Base-by-base conservation (phyloP, 2,329 filamentous ascomycete genomes). In the Fusarium verrucosum region DNA sequence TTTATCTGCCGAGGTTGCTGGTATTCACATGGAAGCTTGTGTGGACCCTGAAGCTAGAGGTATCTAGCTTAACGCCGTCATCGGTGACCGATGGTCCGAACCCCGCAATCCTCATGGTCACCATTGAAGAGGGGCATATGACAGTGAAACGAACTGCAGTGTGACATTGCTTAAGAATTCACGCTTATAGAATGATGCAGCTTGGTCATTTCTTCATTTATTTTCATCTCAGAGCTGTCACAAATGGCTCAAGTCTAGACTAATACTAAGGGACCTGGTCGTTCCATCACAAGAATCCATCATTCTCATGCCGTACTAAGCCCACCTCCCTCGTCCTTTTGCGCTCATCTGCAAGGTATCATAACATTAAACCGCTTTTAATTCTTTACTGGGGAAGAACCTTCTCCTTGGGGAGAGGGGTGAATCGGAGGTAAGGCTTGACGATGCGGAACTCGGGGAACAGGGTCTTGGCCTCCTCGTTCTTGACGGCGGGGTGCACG, bases 391-490 rank as follows among this genome's bases (percentile, higher is more conserved):
- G 43, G 37, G 50, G 40, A 28, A 46, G 38, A 38, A 68, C 62
- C 70, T 74, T 77, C 38, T 85, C 82, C 81, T 87, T 85, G 74
- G 87, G 81, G 55, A 89, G 80, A 64, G 85, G 80, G 38, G 91
- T 92, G 79, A 89, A 92, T 76, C 91, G 84, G 75, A 94, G 83
- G 80, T 94, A 90, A 54, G 86, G 86, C 84, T 89, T 89, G 77
- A 89, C 84, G 68, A 84, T 83, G 74, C 83, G 83, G 79, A 88
- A 86, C 65, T 94, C 85, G 64, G 92, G 92, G 85, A 96, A 97
- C 75, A 96, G 88, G 80, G 90, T 88, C 85, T 89, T 89, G 75
- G 93, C 94, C 81, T 95, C 89, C 78, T 92, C 91, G 64, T 92
- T 93, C 77, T 87, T 90, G 76, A 97, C 87, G 62, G 83, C 84